Base-by-base conservation (phyloP, 108 stramenopile genomes). In the Skeletonema grethae region DNA sequence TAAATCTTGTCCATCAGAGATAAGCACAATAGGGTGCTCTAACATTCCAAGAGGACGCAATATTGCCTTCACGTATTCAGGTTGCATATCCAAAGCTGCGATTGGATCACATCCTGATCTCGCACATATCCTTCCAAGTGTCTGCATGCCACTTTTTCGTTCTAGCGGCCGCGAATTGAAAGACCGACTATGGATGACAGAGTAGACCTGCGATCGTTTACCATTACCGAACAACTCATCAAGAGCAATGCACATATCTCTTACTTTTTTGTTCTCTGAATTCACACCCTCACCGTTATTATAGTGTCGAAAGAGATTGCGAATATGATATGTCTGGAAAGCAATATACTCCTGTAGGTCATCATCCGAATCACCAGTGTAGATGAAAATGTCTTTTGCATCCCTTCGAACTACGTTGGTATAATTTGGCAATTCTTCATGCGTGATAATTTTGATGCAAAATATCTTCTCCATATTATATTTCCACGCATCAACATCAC, bases 61-160 rank as follows among this genome's bases (percentile, higher is more conserved):
- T 15, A 80, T 73, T 9, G 79, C 46, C 22, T 80, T 80, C 41
- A 80, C 34, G 34, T 80, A 80, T 16, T 69, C 79, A 30, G 79
- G 79, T 28, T 67, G 60, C 79, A 80, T 80, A 13, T 80, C 66
- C 38, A 80, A 35, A 4, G 79, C 79, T 25, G 79, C 79, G 12
- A 67, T 31, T 11, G 80, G 80, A 67, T 81, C 80, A 57, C 73
- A 75, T 2, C 73, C 69, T 24, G 69, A 66, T 7, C 3, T 57
- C 29, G 18, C 32, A 5, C 20, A 6, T 9, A 77, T 25, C 8
- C 25, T 20, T 4, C 25, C 30, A 61, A 77, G 25, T 24, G 57
- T 56, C 9, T 29, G 5, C 12, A 35, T 25, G 25, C 68, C 76
- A 15, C 58, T 18, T 16, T 61, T 31, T 5, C 70, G 39, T 15